Percentiles rank a stretch among this genome's conserved stretches.
phyloP scores from a whole-genome alignment of 2,329 filamentous ascomycete species.

The Alternaria triticimaculans region DNA sequence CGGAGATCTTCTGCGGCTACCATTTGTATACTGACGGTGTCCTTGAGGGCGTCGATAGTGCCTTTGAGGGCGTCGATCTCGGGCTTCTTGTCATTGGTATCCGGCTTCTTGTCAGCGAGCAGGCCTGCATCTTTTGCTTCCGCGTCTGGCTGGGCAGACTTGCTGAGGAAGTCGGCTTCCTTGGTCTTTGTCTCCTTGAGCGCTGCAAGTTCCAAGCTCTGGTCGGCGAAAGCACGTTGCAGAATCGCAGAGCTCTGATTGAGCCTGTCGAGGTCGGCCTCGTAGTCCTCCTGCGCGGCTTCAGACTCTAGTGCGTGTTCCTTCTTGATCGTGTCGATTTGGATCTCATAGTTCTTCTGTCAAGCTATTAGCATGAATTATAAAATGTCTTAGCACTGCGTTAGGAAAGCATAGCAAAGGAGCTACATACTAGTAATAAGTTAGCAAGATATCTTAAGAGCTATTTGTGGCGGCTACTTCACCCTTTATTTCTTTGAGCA shows the following conservation, averaged over 20 bases:
- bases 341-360: not conserved
- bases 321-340: not conserved
- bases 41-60: not conserved
- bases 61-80: not conserved
- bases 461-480: too few species aligned
- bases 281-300: not conserved
- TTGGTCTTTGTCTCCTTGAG: not conserved
- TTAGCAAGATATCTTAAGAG: too few species aligned
- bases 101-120: not conserved
- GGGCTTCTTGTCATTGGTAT: not conserved
- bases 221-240: too few species aligned
- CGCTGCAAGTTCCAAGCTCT: not conserved
- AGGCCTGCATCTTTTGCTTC: not conserved
- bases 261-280: not conserved
- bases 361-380: too few species aligned
- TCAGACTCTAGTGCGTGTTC: not conserved
- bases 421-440: too few species aligned
- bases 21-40: not conserved
- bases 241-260: not conserved
- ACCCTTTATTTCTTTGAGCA: not conserved
- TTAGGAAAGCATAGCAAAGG: too few species aligned
- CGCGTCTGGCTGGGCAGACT: too few species aligned
- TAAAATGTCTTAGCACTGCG: too few species aligned
- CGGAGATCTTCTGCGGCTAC: not conserved
- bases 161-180: not conserved